Percentiles rank a stretch among this genome's conserved stretches.
These are phyloP conservation scores for Penicillium atrosanguineum DNA, from an alignment of 495 filamentous ascomycete genomes.

Conservation along the genomic window DNA sequence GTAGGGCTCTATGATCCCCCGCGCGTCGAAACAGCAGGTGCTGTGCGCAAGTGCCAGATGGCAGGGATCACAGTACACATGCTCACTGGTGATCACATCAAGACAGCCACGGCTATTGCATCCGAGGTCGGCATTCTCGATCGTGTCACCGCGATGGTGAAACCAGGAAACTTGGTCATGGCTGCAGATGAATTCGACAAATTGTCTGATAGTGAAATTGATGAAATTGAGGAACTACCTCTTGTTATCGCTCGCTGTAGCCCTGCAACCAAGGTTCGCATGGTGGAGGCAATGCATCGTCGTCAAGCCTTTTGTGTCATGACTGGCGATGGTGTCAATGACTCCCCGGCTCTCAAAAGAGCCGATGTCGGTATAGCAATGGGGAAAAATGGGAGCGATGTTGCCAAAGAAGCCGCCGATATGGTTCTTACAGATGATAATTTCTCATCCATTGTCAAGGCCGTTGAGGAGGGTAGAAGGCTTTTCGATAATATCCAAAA, in stretches of 20 bases:
- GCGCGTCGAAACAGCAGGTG: constrained; percentile 57
- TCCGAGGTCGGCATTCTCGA: constrained; percentile 63
- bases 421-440: constrained; percentile 90
- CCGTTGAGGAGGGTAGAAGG: constrained; percentile 68
- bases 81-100: constrained; percentile 65
- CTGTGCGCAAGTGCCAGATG: constrained; percentile 51
- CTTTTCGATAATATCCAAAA: constrained; percentile 84
- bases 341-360: constrained; percentile 72
- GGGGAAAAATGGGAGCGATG: constrained; percentile 79
- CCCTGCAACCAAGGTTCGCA: constrained; percentile 67
- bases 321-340: constrained; percentile 84
- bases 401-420: constrained; percentile 86
- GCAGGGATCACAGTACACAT: constrained; percentile 69
- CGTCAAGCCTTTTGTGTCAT: constrained; percentile 64
- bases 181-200: constrained; percentile 62
- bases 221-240: constrained; percentile 58
- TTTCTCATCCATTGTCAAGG: constrained; percentile 73
- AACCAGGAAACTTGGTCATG: constrained; percentile 54
- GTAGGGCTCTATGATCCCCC: constrained; percentile 70
- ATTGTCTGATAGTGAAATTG: constrained; percentile 58
- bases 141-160: constrained; percentile 42
- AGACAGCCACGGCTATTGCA: constrained; percentile 62
- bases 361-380: constrained; percentile 87
- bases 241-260: constrained; percentile 68
- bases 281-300: constrained; percentile 69